Evolutionary conservation across 2,329 filamentous ascomycete genomes (phyloP).

Genomic region (Sarocladium kiliense): DNA sequence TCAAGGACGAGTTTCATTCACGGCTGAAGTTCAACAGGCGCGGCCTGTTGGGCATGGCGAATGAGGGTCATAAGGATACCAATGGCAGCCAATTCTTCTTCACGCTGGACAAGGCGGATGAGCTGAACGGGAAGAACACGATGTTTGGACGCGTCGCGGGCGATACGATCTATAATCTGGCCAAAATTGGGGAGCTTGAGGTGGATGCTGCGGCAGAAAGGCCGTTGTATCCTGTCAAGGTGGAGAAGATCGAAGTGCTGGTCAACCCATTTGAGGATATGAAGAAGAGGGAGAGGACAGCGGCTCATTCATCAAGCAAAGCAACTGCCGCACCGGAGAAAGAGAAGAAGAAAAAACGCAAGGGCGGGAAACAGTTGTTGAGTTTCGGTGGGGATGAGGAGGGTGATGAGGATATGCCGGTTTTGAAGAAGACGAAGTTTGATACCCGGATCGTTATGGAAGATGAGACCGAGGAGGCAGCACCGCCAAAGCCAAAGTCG

Average conservation of each 20-base stretch:
- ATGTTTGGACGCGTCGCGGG: conserved; percentile 89
- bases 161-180: conserved; percentile 92
- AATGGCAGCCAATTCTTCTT: conserved; percentile 98
- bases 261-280: conserved; percentile 81
- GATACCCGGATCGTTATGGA: conserved; percentile 68
- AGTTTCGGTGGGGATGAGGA: conserved; percentile 73
- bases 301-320: conserved; percentile 34
- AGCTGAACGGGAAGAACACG: conserved; percentile 86
- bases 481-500: conserved; percentile 20
- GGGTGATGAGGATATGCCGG: conserved; percentile 45
- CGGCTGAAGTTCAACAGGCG: conserved; percentile 88
- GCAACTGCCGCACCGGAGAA: conserved; percentile 37
- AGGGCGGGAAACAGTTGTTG: conserved; percentile 68
- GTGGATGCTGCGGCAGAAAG: conserved; percentile 73
- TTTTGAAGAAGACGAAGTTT: conserved; percentile 72
- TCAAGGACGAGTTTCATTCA: conserved; percentile 85
- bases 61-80: conserved; percentile 68
- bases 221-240: conserved; percentile 79
- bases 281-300: conserved; percentile 60
- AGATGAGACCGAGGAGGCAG: conserved; percentile 37
- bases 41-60: conserved; percentile 93
- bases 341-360: conserved; percentile 64
- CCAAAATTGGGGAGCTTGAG: conserved; percentile 88
- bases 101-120: conserved; percentile 77
- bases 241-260: conserved; percentile 68